Evolutionary conservation across 139 green algal genomes (phyloP), one percentile per base, ranked within the genome.

Genomic region (Asterochloris sp.): DNA sequence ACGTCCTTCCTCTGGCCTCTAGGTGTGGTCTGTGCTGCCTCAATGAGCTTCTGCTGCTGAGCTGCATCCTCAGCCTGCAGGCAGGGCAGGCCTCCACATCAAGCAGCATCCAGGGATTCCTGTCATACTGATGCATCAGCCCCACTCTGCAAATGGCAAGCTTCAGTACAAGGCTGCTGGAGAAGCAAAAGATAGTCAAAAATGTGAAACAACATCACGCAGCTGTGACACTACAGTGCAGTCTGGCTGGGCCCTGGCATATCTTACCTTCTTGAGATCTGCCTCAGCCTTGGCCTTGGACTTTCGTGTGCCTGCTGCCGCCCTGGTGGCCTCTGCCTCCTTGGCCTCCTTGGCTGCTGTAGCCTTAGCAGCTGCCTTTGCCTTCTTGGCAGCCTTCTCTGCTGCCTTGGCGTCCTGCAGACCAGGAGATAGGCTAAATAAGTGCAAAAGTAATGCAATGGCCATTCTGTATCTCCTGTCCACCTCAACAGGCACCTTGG

Each of bases 1-100:
- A 95, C 68, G 69, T 92, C 77, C 87, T 99, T 99, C 87, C 97
- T 97, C 13, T 90, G 79, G 14, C 97, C 97, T 71, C 88, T 92
- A 24, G 94, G 92, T 0, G 93, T 97, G 62, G 87, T 82, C 6
- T 73, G 62, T 0, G 91, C 91, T 0, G 83, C 82, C 0, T 90
- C 86, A 15, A 97, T 81, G 67, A 94, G 81, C 0, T 76, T 23
- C 76, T 69, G 23, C 54, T 69, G 60, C 54, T 80, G 60, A 60
- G 76, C 60, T 62, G 76, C n/a, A 29, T 80, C 76, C 17, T 66
- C 29, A 23, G 61, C n/a, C 76, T 78, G 47, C 15, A 62, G 27
- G 60, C 69, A 26, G 24, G 26, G 38, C 76, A 38, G 16, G 47
- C 54, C 17, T 71, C 4, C 8, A 71, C 2, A 4, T 24, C 17